Percentiles rank a stretch among this genome's conserved stretches.
phyloP scores from a whole-genome alignment of 768 basidiomycete genomes.

The Leccinum disarticulatum region DNA sequence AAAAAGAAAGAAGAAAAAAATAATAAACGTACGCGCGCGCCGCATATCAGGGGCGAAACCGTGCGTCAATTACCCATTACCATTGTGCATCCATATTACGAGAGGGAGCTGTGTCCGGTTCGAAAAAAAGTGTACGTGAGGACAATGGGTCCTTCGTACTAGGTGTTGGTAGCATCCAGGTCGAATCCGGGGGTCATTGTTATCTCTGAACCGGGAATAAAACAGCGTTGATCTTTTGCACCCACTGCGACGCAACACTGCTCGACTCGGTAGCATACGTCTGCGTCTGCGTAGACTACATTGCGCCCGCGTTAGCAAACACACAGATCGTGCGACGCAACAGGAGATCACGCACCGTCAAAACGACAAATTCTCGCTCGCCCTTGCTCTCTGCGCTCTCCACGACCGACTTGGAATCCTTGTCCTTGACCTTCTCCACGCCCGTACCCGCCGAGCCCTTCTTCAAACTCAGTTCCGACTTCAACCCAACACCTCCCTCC shows the following conservation, averaged over 20 bases:
- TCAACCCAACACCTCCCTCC: conserved; percentile 41
- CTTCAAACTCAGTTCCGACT: conserved; percentile 50
- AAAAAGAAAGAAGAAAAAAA: neutral
- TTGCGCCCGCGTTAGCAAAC: neutral
- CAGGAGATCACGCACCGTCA: conserved; percentile 47
- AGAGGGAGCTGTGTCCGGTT: neutral
- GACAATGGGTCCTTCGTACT: neutral
- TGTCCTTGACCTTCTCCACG: conserved; percentile 29
- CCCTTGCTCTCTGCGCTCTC: conserved; percentile 51
- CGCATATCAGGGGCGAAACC: neutral
- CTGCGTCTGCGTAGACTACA: conserved; percentile 47
- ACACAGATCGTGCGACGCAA: neutral
- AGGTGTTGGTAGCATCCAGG: neutral
- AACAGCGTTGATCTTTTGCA: conserved; percentile 38
- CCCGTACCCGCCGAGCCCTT: conserved; percentile 7
- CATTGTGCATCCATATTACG: neutral
- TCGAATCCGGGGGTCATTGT: neutral
- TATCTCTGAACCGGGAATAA: neutral
- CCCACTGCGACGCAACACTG: conserved; percentile 36
- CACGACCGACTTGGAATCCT: conserved; percentile 46
- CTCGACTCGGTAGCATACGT: conserved; percentile 43
- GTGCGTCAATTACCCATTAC: neutral
- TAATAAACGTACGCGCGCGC: neutral
- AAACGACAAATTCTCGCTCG: conserved; percentile 58
- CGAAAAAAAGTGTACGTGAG: neutral